Conservation (phyloP, 73 alveolate genomes). For the Paramecium octaurelia region DNA sequence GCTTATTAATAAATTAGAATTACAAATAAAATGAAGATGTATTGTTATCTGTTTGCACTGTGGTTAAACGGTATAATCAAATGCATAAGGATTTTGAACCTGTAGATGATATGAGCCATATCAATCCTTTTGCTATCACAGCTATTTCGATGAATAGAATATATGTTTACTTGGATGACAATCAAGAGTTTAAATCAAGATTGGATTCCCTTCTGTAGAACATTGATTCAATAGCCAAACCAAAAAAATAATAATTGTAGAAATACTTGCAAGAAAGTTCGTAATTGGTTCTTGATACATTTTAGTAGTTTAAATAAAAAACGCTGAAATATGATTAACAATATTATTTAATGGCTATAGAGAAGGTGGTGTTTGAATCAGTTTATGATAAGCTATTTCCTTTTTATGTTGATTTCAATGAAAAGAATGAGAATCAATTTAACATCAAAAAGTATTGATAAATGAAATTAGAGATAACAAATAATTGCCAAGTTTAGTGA, state of each 20-base stretch:
- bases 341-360: constrained; percentile 30
- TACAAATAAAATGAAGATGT: constrained; percentile 42
- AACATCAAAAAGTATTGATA: not conserved
- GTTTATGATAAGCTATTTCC: not conserved
- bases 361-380: not conserved
- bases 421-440: not conserved
- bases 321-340: not conserved
- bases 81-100: not conserved
- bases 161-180: not conserved
- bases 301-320: not conserved
- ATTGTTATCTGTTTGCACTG: not conserved
- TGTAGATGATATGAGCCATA: constrained; percentile 12
- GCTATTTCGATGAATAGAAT: not conserved
- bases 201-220: not conserved
- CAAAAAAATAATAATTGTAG: not conserved
- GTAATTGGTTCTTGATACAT: not conserved
- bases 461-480: not conserved
- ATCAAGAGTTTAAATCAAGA: not conserved
- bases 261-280: not conserved
- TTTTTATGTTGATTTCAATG: not conserved
- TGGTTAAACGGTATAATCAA: constrained; percentile 1
- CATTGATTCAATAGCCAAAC: not conserved
- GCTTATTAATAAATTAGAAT: not conserved
- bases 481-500: not conserved
- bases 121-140: constrained; percentile 4